These are phyloP conservation scores for Cicer arietinum DNA, from an alignment of 306 rosid species.

Conservation along the genomic window DNA sequence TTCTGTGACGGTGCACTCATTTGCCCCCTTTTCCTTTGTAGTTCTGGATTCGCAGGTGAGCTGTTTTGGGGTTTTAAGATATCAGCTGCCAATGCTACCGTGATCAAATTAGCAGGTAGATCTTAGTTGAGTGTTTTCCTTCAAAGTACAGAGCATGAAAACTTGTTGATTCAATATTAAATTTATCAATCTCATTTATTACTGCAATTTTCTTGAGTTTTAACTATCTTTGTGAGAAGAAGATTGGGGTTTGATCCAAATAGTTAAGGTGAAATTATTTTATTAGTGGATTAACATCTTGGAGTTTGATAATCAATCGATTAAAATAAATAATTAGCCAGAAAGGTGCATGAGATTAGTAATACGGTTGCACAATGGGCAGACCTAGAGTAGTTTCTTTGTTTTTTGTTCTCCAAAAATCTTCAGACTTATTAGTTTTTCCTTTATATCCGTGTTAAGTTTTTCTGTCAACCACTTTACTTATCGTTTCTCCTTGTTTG, in stretches of 20 bases:
- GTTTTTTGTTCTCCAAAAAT: not conserved
- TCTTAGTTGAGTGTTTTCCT: slow-evolving; percentile 47
- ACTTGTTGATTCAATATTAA: slow-evolving; percentile 43
- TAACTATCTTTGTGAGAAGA: slow-evolving; percentile 31
- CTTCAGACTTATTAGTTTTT: not conserved
- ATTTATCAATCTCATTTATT: slow-evolving; percentile 35
- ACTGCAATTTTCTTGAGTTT: slow-evolving; percentile 22
- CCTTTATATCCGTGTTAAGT: not conserved
- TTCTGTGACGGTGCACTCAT: slow-evolving; percentile 32
- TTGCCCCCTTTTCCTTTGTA: slow-evolving; percentile 32
- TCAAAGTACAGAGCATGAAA: slow-evolving; percentile 42
- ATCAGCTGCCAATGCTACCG: slow-evolving; percentile 37
- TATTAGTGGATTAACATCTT: slow-evolving; percentile 31
- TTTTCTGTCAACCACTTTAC: not conserved
- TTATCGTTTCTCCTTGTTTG: not conserved
- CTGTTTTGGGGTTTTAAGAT: slow-evolving; percentile 47
- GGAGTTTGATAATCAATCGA: slow-evolving; percentile 19
- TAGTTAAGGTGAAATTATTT: slow-evolving; percentile 36
- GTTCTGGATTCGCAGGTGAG: slow-evolving; percentile 51
- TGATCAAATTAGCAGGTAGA: slow-evolving; percentile 55
- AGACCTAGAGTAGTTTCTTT: slow-evolving; percentile 12
- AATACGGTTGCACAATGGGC: not conserved
- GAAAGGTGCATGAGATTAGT: slow-evolving; percentile 20
- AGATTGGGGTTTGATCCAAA: slow-evolving; percentile 29
- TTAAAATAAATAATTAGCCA: not conserved